These are phyloP conservation scores for Pleurotus tuoliensis DNA, from an alignment of 768 basidiomycete genomes.

Conservation along the genomic window DNA sequence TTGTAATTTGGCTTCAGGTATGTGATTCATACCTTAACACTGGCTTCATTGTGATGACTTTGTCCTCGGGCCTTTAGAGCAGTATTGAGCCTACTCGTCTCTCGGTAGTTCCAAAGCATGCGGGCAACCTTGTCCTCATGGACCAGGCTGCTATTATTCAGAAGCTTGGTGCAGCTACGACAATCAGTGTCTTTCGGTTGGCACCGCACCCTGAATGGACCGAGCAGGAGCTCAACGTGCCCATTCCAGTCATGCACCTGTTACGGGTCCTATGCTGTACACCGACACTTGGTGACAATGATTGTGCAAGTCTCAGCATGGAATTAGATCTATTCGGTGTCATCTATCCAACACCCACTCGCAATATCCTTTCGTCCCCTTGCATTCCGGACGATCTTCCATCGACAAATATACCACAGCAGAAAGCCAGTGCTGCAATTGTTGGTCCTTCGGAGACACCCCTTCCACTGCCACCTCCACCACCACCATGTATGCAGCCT, in stretches of 20 bases:
- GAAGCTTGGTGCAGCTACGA: background rate
- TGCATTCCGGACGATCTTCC: background rate
- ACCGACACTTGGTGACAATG: background rate
- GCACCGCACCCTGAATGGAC: background rate
- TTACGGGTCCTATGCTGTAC: background rate
- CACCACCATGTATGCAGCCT: background rate
- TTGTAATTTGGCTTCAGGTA: background rate
- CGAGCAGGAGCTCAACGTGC: background rate
- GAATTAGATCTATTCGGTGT: background rate
- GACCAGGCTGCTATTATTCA: background rate
- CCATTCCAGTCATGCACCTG: background rate
- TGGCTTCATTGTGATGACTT: background rate
- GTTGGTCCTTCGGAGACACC: too few relatives aligned
- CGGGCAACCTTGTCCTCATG: background rate
- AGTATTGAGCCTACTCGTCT: background rate
- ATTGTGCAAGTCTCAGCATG: background rate
- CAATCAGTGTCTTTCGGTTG: background rate
- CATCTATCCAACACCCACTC: background rate
- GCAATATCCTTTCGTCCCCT: background rate
- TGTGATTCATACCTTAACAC: background rate
- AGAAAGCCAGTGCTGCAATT: too few relatives aligned
- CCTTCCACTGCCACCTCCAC: background rate
- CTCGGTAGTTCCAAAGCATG: background rate
- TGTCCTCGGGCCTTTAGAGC: background rate
- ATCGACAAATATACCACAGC: background rate